These are phyloP conservation scores for Alectoria sarmentosa DNA, from an alignment of 495 filamentous ascomycete genomes.

Conservation along the genomic window DNA sequence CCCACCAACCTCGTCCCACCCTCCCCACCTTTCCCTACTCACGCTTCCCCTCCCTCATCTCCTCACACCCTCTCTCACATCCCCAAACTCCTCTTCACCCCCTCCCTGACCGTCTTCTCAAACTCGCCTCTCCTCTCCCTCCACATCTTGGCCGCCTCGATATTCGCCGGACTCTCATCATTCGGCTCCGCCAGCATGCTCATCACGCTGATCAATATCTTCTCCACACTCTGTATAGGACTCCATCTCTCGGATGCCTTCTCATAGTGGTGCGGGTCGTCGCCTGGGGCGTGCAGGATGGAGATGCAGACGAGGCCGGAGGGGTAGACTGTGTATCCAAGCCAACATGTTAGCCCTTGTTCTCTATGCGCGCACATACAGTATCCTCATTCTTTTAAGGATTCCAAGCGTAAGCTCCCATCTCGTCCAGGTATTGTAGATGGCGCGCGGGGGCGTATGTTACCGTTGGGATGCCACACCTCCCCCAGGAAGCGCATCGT, in stretches of 20 bases:
- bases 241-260: slow-evolving; percentile 92
- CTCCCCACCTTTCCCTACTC: too few species aligned
- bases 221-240: slow-evolving; percentile 95
- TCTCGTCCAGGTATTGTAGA: not conserved
- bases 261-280: slow-evolving; percentile 98
- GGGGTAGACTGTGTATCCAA: slow-evolving; percentile 63
- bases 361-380: not conserved
- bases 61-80: slow-evolving; percentile 20
- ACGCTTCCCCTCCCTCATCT: not conserved
- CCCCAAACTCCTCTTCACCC: slow-evolving; percentile 62
- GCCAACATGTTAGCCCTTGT: not conserved
- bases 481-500: slow-evolving; percentile 91
- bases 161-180: slow-evolving; percentile 95
- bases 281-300: slow-evolving; percentile 96
- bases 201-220: slow-evolving; percentile 97
- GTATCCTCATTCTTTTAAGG: not conserved
- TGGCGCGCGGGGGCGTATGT: slow-evolving; percentile 19
- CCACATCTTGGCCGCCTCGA: slow-evolving; percentile 99
- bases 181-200: slow-evolving; percentile 98
- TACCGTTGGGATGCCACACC: slow-evolving; percentile 96
- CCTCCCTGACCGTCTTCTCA: slow-evolving; percentile 77
- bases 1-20: not conserved
- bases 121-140: slow-evolving; percentile 77
- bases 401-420: not conserved
- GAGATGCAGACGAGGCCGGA: slow-evolving; percentile 92